A percentile compares a stretch with the other conserved stretches of the same genome.
Evolutionary conservation across 2,329 filamentous ascomycete species (phyloP).

Genomic region (Immersiporthe knoxdaviesiana): DNA sequence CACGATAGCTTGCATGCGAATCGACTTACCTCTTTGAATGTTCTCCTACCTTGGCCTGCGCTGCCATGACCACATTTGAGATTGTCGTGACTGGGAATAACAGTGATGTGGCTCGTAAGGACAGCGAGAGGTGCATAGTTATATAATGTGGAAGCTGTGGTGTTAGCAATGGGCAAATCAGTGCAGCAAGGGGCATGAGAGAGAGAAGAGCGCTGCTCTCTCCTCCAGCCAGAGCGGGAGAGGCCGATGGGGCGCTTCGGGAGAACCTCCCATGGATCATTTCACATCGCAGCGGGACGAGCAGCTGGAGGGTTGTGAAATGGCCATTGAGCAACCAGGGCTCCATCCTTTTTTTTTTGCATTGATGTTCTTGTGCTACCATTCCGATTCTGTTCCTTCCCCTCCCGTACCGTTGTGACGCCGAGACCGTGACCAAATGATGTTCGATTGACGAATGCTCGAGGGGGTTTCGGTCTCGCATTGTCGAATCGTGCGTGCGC

Average conservation of each 20-base stretch:
- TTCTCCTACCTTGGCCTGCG: constrained; percentile 18
- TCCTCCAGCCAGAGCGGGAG: not conserved
- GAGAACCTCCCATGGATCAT: constrained; percentile 77
- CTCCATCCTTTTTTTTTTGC: constrained; percentile 46
- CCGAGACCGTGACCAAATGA: constrained; percentile 31
- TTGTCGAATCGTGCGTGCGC: constrained; percentile 20
- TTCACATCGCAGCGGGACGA: constrained; percentile 58
- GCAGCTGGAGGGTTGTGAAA: constrained; percentile 57
- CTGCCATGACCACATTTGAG: not conserved
- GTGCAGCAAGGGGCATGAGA: constrained; percentile 18
- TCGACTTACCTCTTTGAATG: constrained; percentile 5
- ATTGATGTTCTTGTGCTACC: constrained; percentile 38
- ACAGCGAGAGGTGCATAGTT: not conserved
- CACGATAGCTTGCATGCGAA: not conserved
- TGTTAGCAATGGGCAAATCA: constrained; percentile 22
- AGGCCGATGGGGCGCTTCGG: constrained; percentile 60
- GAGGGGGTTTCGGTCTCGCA: constrained; percentile 15
- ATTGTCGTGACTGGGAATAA: not conserved
- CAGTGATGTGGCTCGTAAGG: not conserved
- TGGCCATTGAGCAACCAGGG: constrained; percentile 68
- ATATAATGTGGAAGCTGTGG: not conserved
- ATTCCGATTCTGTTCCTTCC: constrained; percentile 22
- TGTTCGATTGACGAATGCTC: constrained; percentile 16
- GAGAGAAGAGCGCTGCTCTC: constrained; percentile 3
- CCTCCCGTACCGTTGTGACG: constrained; percentile 35